phyloP scores from a whole-genome alignment of 73 alveolate species.

The Blepharisma stoltei region DNA sequence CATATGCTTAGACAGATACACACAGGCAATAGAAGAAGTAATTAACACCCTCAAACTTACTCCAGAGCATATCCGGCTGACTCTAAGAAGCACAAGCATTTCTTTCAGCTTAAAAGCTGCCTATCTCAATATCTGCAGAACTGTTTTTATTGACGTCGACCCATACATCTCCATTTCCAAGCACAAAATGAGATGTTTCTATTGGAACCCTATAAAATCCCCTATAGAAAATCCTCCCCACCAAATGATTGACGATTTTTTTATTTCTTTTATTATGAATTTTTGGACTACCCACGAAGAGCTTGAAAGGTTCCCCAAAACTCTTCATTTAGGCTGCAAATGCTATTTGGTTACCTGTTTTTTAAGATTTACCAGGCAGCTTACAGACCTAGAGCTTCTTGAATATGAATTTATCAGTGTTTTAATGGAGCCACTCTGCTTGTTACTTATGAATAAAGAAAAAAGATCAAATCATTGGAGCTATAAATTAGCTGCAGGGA shows the following conservation, averaged over 20 bases:
- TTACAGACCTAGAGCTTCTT: neutral
- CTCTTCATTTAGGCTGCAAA: too few species aligned
- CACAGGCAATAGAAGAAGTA: neutral
- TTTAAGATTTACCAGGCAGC: neutral
- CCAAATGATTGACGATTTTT: neutral
- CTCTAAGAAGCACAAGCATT: neutral
- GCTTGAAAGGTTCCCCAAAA: too few species aligned
- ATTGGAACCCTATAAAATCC: neutral
- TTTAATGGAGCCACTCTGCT: conserved; percentile 21
- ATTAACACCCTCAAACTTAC: neutral
- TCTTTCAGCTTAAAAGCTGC: neutral
- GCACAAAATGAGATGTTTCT: neutral
- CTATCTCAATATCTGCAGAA: conserved; percentile 22
- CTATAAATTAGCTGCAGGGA: neutral
- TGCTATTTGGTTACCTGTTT: neutral
- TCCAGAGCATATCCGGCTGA: neutral
- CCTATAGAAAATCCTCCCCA: neutral
- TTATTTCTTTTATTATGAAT: too few species aligned
- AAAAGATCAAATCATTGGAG: conserved; percentile 11
- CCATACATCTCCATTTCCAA: neutral
- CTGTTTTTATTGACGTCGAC: conserved; percentile 8
- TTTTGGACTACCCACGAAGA: too few species aligned
- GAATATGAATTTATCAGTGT: conserved; percentile 7
- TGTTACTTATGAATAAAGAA: neutral
- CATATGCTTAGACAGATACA: neutral